phyloP scores from a whole-genome alignment of 768 basidiomycete genomes.

The Myochromella boudieri region DNA sequence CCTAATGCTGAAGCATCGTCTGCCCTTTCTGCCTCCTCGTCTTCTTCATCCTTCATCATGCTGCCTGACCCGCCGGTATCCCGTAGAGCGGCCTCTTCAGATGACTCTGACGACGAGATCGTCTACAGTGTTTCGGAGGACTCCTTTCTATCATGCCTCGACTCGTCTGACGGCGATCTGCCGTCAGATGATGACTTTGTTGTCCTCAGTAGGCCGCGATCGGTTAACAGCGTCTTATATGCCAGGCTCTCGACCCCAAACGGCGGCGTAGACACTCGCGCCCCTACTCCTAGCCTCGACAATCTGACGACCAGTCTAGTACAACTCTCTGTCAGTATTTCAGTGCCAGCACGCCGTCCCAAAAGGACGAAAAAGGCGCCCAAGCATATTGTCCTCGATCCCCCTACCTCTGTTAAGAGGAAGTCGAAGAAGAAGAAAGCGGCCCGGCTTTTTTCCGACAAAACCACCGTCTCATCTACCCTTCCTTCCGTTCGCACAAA shows the following conservation, averaged over 20 bases:
- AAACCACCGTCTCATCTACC: conserved; percentile 9
- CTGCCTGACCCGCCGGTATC: conserved; percentile 13
- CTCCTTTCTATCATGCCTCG: conserved; percentile 24
- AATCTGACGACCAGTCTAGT: conserved; percentile 12
- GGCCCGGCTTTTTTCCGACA: conserved; percentile 1
- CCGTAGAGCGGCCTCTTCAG: conserved; percentile 17
- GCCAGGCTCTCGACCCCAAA: conserved; percentile 12
- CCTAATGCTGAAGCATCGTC: too few species aligned
- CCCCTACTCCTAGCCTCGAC: conserved; percentile 7
- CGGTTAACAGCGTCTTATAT: conserved; percentile 1
- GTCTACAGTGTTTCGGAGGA: conserved; percentile 46
- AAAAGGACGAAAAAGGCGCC: background rate
- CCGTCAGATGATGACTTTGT: conserved; percentile 53
- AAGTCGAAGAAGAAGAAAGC: conserved; percentile 15
- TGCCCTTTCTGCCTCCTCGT: too few species aligned
- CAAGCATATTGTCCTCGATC: background rate
- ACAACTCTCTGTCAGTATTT: conserved; percentile 6
- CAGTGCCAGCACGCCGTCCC: background rate
- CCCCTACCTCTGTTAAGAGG: background rate
- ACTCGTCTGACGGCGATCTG: conserved; percentile 26
- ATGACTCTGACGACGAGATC: conserved; percentile 57
- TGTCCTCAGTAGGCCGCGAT: conserved; percentile 30
- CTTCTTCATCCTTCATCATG: conserved; percentile 24
- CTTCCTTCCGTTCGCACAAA: conserved; percentile 8
- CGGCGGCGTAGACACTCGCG: conserved; percentile 2